phyloP scores from a whole-genome alignment of 305 asterid species.

The Plantago coronopus region DNA sequence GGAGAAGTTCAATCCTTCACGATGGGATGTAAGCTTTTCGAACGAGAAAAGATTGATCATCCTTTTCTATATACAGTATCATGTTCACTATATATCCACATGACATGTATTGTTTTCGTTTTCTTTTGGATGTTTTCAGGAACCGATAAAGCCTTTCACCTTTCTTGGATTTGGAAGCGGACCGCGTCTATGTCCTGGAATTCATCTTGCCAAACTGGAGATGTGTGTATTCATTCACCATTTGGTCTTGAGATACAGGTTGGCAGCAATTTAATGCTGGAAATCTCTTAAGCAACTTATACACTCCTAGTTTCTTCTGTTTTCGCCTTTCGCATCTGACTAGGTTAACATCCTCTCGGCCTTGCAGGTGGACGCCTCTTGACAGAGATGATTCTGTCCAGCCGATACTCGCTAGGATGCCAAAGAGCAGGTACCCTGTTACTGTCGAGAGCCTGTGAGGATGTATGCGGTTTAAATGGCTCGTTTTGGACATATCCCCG shows the following conservation, averaged over 20 bases:
- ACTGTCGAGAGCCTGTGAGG: constrained; percentile 43
- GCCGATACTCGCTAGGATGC: constrained; percentile 80
- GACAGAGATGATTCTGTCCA: constrained; percentile 56
- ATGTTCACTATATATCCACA: background rate
- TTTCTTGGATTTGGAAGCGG: constrained; percentile 82
- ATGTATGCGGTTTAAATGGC: too few relatives aligned
- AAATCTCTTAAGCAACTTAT: too few relatives aligned
- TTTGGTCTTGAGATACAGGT: constrained; percentile 69
- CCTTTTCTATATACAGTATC: background rate
- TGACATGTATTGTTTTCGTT: background rate
- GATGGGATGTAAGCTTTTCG: constrained; percentile 55
- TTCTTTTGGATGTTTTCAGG: constrained; percentile 36
- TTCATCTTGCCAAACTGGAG: constrained; percentile 78
- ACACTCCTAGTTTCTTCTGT: background rate
- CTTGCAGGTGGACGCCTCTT: constrained; percentile 64
- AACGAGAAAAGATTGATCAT: background rate
- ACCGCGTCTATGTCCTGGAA: constrained; percentile 84
- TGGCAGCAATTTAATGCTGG: too few relatives aligned
- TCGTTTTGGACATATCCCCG: background rate
- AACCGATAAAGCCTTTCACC: constrained; percentile 59
- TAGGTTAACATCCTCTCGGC: background rate
- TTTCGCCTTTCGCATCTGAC: background rate
- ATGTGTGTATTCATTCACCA: constrained; percentile 68
- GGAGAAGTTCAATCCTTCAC: constrained; percentile 65
- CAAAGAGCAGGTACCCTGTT: constrained; percentile 71